These are phyloP conservation scores for Umbelopsis sp. DNA, from an alignment of 371 early-diverging fungal genomes.

Conservation along the genomic window DNA sequence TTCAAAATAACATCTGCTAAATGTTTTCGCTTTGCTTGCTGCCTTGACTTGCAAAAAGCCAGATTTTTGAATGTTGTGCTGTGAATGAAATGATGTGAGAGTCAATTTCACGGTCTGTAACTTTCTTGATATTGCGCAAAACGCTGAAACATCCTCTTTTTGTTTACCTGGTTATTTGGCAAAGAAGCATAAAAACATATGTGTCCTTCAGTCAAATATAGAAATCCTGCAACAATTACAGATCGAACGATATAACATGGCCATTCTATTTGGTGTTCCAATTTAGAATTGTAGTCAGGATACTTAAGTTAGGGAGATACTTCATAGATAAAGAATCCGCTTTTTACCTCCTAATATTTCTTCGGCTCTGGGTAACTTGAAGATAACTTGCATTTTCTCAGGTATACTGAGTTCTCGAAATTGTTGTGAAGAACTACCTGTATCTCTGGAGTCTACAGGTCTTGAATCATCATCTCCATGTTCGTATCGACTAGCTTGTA, in stretches of 20 bases:
- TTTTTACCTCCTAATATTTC: slow-evolving; percentile 52
- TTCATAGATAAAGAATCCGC: background rate
- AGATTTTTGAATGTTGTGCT: slow-evolving; percentile 46
- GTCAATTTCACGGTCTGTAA: background rate
- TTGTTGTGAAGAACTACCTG: slow-evolving; percentile 5
- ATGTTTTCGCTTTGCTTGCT: slow-evolving; percentile 38
- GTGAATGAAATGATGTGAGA: background rate
- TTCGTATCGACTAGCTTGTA: slow-evolving; percentile 1
- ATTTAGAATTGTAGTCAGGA: background rate
- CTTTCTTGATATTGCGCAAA: background rate
- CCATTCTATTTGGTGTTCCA: slow-evolving; percentile 53
- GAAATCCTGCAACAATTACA: slow-evolving; percentile 69
- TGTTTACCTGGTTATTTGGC: slow-evolving; percentile 51
- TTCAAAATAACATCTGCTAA: slow-evolving; percentile 72
- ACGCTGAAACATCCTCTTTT: too few species aligned
- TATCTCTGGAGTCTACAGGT: background rate
- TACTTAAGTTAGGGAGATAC: background rate
- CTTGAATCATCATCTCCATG: background rate
- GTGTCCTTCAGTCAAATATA: slow-evolving; percentile 73
- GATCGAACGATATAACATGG: slow-evolving; percentile 74
- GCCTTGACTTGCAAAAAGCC: slow-evolving; percentile 66
- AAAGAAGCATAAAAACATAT: slow-evolving; percentile 76
- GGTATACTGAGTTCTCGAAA: slow-evolving; percentile 43
- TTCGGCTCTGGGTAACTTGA: slow-evolving; percentile 62
- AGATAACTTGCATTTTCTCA: slow-evolving; percentile 63